Conservation (phyloP, 129 eudicot genomes). For the Dittrichia graveolens region DNA sequence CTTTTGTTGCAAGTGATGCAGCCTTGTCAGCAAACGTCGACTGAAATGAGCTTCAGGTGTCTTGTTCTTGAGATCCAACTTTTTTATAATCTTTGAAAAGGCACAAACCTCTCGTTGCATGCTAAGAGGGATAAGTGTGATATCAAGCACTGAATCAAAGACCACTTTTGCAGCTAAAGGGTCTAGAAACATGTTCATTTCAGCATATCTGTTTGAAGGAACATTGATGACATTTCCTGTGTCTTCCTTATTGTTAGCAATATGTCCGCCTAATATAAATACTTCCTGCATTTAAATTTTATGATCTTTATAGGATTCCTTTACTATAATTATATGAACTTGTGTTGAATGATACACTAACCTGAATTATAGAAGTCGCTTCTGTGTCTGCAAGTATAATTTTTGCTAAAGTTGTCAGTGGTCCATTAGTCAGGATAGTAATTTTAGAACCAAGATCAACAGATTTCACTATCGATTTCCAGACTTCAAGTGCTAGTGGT, state of each 20-base stretch:
- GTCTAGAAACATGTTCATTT: slow-evolving; percentile 79
- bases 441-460: slow-evolving; percentile 49
- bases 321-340: neutral
- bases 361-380: slow-evolving; percentile 57
- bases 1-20: slow-evolving; percentile 46
- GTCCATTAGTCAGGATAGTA: slow-evolving; percentile 75
- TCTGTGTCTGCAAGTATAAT: slow-evolving; percentile 55
- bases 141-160: slow-evolving; percentile 48
- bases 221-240: slow-evolving; percentile 67
- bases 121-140: slow-evolving; percentile 66
- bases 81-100: slow-evolving; percentile 39
- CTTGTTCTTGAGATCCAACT: slow-evolving; percentile 36
- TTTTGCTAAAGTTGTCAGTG: slow-evolving; percentile 72
- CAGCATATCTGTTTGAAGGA: slow-evolving; percentile 65
- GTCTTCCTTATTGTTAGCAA: slow-evolving; percentile 32
- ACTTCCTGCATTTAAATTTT: slow-evolving; percentile 61
- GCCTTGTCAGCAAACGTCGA: slow-evolving; percentile 42
- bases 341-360: slow-evolving; percentile 24
- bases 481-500: slow-evolving; percentile 66
- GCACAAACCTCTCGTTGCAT: slow-evolving; percentile 48
- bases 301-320: slow-evolving; percentile 1
- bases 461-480: slow-evolving; percentile 61
- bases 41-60: slow-evolving; percentile 63
- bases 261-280: slow-evolving; percentile 65
- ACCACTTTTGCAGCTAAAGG: slow-evolving; percentile 81